Conservation (phyloP, 108 stramenopile species). For the Skeletonema marinoi region DNA sequence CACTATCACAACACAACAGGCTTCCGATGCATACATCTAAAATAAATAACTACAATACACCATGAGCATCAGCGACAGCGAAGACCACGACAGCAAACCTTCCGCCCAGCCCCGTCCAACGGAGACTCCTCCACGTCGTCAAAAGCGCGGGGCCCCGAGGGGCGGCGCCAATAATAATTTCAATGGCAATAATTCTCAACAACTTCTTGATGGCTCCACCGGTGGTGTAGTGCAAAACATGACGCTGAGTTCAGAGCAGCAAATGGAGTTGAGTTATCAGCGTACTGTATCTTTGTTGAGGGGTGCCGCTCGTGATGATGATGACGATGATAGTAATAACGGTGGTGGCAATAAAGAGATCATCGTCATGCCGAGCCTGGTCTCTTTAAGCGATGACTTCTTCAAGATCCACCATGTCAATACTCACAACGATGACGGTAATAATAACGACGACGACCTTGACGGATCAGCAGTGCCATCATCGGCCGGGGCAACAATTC, state of each 20-base stretch:
- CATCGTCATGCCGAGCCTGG: constrained; percentile 16
- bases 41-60: too few relatives aligned
- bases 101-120: not conserved
- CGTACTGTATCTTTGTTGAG: not conserved
- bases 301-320: not conserved
- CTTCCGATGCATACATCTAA: too few relatives aligned
- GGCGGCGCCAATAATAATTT: not conserved
- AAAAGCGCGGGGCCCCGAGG: constrained; percentile 2
- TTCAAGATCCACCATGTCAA: not conserved
- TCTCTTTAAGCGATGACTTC: constrained; percentile 22
- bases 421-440: not conserved
- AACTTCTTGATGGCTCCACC: not conserved
- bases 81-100: not conserved
- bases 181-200: not conserved
- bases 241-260: not conserved
- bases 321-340: not conserved
- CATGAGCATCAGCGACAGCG: constrained; percentile 43
- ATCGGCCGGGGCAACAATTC: too few relatives aligned
- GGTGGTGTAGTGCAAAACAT: not conserved
- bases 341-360: not conserved
- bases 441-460: too few relatives aligned
- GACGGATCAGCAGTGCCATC: too few relatives aligned
- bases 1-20: too few relatives aligned
- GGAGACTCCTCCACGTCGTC: not conserved
- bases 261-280: constrained; percentile 10